Percentiles rank a stretch among this genome's conserved stretches.
Evolutionary conservation across 2,329 filamentous ascomycete species (phyloP).

Genomic region (Fonsecaea pugnacius): DNA sequence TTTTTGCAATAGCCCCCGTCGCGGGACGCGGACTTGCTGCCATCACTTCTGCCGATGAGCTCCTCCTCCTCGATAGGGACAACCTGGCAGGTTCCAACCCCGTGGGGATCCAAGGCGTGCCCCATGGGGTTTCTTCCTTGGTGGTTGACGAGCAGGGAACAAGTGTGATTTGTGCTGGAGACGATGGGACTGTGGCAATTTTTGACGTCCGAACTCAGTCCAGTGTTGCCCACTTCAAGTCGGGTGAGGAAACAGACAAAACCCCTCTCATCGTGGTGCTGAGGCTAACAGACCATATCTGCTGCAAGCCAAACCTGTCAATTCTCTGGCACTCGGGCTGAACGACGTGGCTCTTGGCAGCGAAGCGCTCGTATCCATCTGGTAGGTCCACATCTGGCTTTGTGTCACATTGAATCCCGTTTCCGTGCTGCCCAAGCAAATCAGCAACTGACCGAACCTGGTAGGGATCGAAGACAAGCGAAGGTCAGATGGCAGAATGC

Average conservation of each 20-base stretch:
- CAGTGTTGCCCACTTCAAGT: conserved; percentile 26
- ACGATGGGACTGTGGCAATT: conserved; percentile 32
- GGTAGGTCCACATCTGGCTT: conserved; percentile 25
- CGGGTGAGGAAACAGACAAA: conserved; percentile 24
- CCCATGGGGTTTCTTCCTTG: conserved; percentile 29
- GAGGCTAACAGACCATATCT: conserved; percentile 1
- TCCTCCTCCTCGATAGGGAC: conserved; percentile 32
- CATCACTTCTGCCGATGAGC: conserved; percentile 37
- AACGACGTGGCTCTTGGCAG: conserved; percentile 34
- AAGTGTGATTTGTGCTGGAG: conserved; percentile 31
- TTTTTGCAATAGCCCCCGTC: conserved; percentile 35
- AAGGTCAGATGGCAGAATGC: conserved; percentile 38
- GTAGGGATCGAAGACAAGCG: conserved; percentile 47
- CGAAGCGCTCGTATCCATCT: conserved; percentile 36
- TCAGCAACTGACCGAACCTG: background rate
- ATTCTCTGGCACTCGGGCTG: conserved; percentile 31
- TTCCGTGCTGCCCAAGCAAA: background rate
- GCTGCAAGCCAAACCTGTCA: conserved; percentile 32
- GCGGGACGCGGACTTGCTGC: conserved; percentile 30
- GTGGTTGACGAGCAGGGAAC: conserved; percentile 28
- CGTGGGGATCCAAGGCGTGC: conserved; percentile 21
- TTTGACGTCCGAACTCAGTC: conserved; percentile 33
- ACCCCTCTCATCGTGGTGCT: background rate
- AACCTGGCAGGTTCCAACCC: conserved; percentile 19
- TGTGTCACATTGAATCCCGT: background rate